Base-by-base conservation (phyloP, 1,139 yeast genomes). In the Fermentozyma sake region DNA sequence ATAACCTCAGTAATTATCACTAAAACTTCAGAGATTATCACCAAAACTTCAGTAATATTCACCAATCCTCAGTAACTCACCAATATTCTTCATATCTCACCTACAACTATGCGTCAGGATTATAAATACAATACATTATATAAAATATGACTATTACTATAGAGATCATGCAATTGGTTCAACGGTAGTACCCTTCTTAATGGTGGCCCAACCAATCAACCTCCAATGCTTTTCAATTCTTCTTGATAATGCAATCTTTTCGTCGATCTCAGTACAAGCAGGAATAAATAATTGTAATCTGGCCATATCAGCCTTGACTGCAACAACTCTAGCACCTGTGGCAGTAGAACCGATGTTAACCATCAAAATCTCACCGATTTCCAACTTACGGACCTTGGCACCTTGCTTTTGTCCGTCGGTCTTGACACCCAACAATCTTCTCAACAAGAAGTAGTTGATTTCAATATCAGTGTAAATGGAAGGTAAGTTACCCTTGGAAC, bases 201-300 rank as follows among this genome's bases (percentile, higher is more conserved):
- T 91, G 32, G 96, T 86, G 46, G 98, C 99, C 99, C 99, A 93
- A 50, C 99, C 99, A 67, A 93, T 93, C 61, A 93, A 76, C 74
- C 99, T 93, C 96, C 97, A 93, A 64, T 93, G 99, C 76, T 89
- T 91, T 57, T 91, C 99, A 49, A 93, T 93, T 77, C 98, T 89
- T 75, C 99, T 84, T 24, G 96, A 87, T 53, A 93, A 72, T 28
- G 99, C 99, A 61, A 93, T 89, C 81, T 93, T 89, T 69, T 93
- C 98, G 47, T 93, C 85, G 34, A 91, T 75, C 68, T 89, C 97
- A 24, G 99, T 91, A 78, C 99, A 93, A 25, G 98, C 98, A 32
- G 99, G 98, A 26, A 95, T 81, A 26, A 97, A 89, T 55, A 93
- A 76, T 55, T 87, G 89, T 52, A 93, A 74, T 72, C 96, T 86